Evolutionary conservation across 805 yeast genomes (phyloP), one percentile per base, ranked within the genome.

Genomic region (Pichia thaimueangensis): DNA sequence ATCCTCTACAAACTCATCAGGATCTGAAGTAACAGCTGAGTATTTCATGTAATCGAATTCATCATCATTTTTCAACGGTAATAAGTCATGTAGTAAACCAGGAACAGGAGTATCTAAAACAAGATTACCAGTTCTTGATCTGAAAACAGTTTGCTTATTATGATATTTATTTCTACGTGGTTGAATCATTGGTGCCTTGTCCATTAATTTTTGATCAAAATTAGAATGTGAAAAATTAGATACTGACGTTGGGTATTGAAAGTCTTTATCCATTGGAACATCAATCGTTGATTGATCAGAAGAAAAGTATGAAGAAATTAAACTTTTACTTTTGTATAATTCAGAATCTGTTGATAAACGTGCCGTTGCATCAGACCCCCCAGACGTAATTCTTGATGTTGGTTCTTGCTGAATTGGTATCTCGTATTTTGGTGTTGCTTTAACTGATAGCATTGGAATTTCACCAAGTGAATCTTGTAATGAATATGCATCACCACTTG

Each of bases 1-100:
- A 37, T 76, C 77, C 4, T 68, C 70, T 15, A 77, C 76, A 58
- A 86, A 93, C 28, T 84, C 82, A 62, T 89, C 93, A 2, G 98
- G 96, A 43, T 84, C 89, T 1, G 94, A 73, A 1, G 99, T 93
- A 57, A 95, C 89, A 0, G 98, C 99, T 0, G 97, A 86, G 62
- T 93, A 93, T 51, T 96, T 80, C 97, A 93, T 89, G 64, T 86
- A 86, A 13, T 93, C 81, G 60, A 87, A 93, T 62, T 93, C 99
- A 43, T 93, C 96, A 49, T 82, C 81, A 50, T 86, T 95, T 37
- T 93, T 78, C 53, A 87, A 72, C 5, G 97, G 95, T 42, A 94
- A 66, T 50, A 88, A 89, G 47, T 84, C 80, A 52, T 81, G 78
- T 45, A 93, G 70, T 47, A 89, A 93, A 20, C 88, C 80, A 12